Percentiles rank a stretch among this genome's conserved stretches.
Evolutionary conservation across 352 stramenopile species (phyloP).

Genomic region (Phytophthora sp.): DNA sequence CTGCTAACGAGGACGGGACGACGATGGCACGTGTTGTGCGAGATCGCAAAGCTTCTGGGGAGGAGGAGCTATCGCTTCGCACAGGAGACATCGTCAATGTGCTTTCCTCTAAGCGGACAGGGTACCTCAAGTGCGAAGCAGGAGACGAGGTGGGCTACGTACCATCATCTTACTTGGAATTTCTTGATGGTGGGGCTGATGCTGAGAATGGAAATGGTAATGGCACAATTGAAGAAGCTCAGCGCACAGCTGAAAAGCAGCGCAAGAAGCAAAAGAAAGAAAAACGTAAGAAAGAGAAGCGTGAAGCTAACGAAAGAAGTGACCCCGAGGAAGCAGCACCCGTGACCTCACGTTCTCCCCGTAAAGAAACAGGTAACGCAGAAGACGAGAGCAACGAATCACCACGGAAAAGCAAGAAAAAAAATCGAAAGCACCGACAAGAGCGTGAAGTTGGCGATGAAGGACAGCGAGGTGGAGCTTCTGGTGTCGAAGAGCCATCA

Average conservation of each 20-base stretch:
- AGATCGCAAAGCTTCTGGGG: conserved; percentile 75
- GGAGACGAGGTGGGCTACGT: conserved; percentile 77
- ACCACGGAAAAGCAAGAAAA: conserved; percentile 75
- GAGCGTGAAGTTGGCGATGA: conserved; percentile 33
- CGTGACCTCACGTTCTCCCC: conserved; percentile 36
- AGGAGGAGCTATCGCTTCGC: conserved; percentile 73
- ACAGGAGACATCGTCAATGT: conserved; percentile 76
- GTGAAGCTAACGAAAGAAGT: conserved; percentile 26
- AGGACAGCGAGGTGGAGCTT: conserved; percentile 4
- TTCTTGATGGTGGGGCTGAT: conserved; percentile 51
- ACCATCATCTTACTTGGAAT: conserved; percentile 85
- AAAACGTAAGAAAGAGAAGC: conserved; percentile 55
- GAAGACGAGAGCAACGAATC: conserved; percentile 44
- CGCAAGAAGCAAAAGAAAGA: conserved; percentile 75
- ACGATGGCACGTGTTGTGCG: conserved; percentile 66
- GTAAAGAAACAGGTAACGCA: conserved; percentile 41
- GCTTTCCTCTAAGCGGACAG: conserved; percentile 78
- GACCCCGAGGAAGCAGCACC: conserved; percentile 46
- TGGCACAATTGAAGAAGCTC: conserved; percentile 24
- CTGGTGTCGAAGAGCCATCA: conserved; percentile 12
- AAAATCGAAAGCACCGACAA: conserved; percentile 48
- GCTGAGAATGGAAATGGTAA: conserved; percentile 10
- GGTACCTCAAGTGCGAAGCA: conserved; percentile 85
- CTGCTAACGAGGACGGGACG: conserved; percentile 18
- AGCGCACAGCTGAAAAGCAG: conserved; percentile 51